Conservation (phyloP, 1,284 basidiomycete genomes). For the Tremellales sp. region DNA sequence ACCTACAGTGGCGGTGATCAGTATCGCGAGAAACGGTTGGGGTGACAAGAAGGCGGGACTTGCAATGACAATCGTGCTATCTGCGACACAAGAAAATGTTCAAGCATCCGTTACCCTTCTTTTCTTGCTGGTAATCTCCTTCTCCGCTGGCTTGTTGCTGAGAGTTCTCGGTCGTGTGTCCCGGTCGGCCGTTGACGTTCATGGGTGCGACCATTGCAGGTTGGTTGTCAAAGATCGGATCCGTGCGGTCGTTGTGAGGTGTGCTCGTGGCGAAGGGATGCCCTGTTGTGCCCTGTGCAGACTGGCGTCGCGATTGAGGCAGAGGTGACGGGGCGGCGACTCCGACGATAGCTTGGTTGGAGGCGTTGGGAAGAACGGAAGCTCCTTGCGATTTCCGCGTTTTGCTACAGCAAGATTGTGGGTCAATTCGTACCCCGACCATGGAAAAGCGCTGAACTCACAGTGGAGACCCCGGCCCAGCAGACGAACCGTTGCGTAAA, state of each 20-base stretch:
- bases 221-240: slow-evolving; percentile 36
- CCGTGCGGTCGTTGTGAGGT: slow-evolving; percentile 17
- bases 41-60: too few relatives aligned
- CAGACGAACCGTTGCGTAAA: slow-evolving; percentile 39
- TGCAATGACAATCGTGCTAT: too few relatives aligned
- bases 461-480: slow-evolving; percentile 38
- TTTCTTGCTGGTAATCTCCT: slow-evolving; percentile 36
- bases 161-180: slow-evolving; percentile 33
- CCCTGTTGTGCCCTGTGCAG: slow-evolving; percentile 31
- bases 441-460: slow-evolving; percentile 15
- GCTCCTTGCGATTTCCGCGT: slow-evolving; percentile 36
- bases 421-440: not conserved
- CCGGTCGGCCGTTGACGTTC: slow-evolving; percentile 37
- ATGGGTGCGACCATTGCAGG: slow-evolving; percentile 42
- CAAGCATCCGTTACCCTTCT: slow-evolving; percentile 41
- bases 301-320: slow-evolving; percentile 43
- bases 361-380: slow-evolving; percentile 43
- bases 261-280: slow-evolving; percentile 46
- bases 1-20: too few relatives aligned
- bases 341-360: slow-evolving; percentile 48
- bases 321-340: slow-evolving; percentile 43
- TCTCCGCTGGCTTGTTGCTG: slow-evolving; percentile 39
- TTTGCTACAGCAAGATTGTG: slow-evolving; percentile 22
- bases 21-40: too few relatives aligned
- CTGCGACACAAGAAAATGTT: slow-evolving; percentile 44